A percentile compares a stretch with the other conserved stretches of the same genome.
Conservation (phyloP, 2,329 filamentous ascomycete genomes). For the Monosporascus sp. region DNA sequence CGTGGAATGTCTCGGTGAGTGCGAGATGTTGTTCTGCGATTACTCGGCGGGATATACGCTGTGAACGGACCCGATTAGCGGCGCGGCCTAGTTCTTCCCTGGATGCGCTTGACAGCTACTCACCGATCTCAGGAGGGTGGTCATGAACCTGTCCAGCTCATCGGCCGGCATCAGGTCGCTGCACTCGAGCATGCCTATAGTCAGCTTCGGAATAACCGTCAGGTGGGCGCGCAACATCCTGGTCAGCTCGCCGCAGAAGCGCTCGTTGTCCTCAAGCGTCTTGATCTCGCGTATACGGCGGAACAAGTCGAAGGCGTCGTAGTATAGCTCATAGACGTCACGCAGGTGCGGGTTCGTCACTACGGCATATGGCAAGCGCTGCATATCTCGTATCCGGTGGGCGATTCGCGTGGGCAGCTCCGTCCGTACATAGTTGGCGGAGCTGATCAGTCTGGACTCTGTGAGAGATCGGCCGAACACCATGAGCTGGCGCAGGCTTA, state of each 20-base stretch:
- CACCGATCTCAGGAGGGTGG: slow-evolving; percentile 83
- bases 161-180: slow-evolving; percentile 73
- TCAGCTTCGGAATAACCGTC: slow-evolving; percentile 86
- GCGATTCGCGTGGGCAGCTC: slow-evolving; percentile 87
- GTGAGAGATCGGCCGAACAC: slow-evolving; percentile 94
- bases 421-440: slow-evolving; percentile 94
- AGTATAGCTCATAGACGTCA: slow-evolving; percentile 94
- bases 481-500: slow-evolving; percentile 91
- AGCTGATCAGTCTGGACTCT: slow-evolving; percentile 82
- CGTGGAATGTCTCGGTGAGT: slow-evolving; percentile 88
- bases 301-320: slow-evolving; percentile 89
- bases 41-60: slow-evolving; percentile 91
- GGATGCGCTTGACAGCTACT: slow-evolving; percentile 21
- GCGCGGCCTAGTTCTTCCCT: too few relatives aligned
- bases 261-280: slow-evolving; percentile 83
- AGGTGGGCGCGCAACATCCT: slow-evolving; percentile 81
- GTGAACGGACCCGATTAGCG: neutral
- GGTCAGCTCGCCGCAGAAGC: slow-evolving; percentile 73
- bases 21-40: slow-evolving; percentile 97
- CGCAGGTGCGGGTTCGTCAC: slow-evolving; percentile 93
- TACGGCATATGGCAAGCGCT: slow-evolving; percentile 90
- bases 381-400: slow-evolving; percentile 94
- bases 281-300: slow-evolving; percentile 79
- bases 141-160: slow-evolving; percentile 91
- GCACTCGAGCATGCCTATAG: slow-evolving; percentile 91